A percentile compares a stretch with the other conserved stretches of the same genome.
These are phyloP conservation scores for Suillus weaverae DNA, from an alignment of 768 basidiomycete genomes.

Conservation along the genomic window DNA sequence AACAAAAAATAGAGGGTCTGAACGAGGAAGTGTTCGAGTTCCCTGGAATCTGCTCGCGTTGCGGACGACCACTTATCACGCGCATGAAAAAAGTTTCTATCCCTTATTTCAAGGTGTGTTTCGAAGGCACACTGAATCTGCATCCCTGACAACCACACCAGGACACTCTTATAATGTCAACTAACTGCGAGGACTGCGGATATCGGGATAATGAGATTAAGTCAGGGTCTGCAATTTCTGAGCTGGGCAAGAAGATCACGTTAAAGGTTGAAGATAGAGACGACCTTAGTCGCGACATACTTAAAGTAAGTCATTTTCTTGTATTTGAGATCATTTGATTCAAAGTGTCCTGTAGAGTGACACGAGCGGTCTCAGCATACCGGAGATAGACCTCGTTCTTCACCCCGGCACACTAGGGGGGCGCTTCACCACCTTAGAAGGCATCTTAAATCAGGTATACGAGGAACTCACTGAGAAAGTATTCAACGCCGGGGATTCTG, in stretches of 20 bases:
- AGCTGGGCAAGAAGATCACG: constrained; percentile 81
- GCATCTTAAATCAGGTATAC: constrained; percentile 90
- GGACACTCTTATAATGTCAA: constrained; percentile 98
- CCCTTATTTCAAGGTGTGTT: constrained; percentile 89
- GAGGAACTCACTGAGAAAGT: constrained; percentile 92
- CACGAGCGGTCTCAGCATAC: constrained; percentile 46
- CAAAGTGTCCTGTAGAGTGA: constrained; percentile 46
- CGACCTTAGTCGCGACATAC: constrained; percentile 88
- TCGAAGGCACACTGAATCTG: neutral
- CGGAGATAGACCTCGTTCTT: constrained; percentile 92
- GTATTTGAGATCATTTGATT: neutral
- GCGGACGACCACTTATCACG: constrained; percentile 80
- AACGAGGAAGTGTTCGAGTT: constrained; percentile 91
- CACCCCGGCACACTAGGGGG: constrained; percentile 95
- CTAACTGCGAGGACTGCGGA: constrained; percentile 93
- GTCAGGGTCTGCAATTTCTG: constrained; percentile 86
- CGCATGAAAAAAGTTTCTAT: constrained; percentile 96
- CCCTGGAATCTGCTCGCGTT: constrained; percentile 85
- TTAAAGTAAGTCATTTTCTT: constrained; percentile 63
- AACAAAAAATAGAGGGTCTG: constrained; percentile 35
- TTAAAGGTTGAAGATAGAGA: constrained; percentile 91
- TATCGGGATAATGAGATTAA: constrained; percentile 99
- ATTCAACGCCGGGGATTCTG: constrained; percentile 72
- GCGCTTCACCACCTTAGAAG: constrained; percentile 96
- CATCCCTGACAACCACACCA: constrained; percentile 28